Evolutionary conservation across 495 filamentous ascomycete species (phyloP), one percentile per base, ranked within the genome.

Genomic region (Penicillium argentinense): DNA sequence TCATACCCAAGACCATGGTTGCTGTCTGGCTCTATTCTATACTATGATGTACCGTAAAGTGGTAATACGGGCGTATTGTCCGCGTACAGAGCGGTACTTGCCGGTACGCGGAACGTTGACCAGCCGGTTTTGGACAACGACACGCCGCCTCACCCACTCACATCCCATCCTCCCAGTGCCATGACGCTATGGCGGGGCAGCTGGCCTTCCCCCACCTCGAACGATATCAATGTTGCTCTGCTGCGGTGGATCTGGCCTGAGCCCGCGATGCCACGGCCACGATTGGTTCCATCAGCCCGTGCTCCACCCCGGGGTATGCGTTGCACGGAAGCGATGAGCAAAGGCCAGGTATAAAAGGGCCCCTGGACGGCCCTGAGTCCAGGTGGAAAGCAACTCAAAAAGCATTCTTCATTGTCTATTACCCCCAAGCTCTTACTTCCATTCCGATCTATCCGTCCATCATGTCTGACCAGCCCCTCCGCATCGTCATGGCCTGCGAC

Each of bases 401-500:
- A n/a, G n/a, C n/a, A n/a, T n/a, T n/a, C n/a, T n/a, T n/a, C n/a
- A n/a, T n/a, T n/a, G n/a, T n/a, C n/a, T n/a, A n/a, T n/a, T n/a
- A n/a, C n/a, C n/a, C n/a, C n/a, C n/a, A n/a, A n/a, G n/a, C n/a
- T n/a, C n/a, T n/a, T n/a, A n/a, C n/a, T n/a, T 11, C 27, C 23
- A 33, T 37, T 32, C 23, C 33, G 9, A 34, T 18, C 39, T 26
- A 25, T 41, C 11, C 16, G 9, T 37, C 24, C 48, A 62, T 30
- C 16, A 75, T 73, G 69, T 65, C 69, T 60, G 65, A 63, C 43
- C 58, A 63, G 50, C 71, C 71, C 45, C 71, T 83, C 54, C 76
- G 78, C 52, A 76, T 84, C 45, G 80, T 79, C 61, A 74, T 84
- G 59, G 81, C 79, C 64, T 68, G 73, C 62, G 81, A 91, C 74